Evolutionary conservation across 2,329 filamentous ascomycete species (phyloP), one percentile per base, ranked within the genome.

Genomic region (Aspergillus niger): DNA sequence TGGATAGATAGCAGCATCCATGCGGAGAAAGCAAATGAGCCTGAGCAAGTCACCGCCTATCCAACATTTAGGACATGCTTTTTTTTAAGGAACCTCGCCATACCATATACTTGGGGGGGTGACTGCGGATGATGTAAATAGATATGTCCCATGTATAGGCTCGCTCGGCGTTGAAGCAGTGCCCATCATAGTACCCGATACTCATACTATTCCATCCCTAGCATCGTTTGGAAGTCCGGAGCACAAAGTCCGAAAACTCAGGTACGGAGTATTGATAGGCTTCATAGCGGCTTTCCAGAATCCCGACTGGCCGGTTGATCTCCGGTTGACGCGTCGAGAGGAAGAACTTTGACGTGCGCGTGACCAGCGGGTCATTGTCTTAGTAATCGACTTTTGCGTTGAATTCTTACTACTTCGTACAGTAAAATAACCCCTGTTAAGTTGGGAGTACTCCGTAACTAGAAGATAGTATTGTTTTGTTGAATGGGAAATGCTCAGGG

Each of bases 321-420:
- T 59, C 54, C 28, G 51, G 60, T 60, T 64, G 58, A 65, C 57
- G 57, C 49, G 57, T 63, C 56, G 56, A 57, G 51, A 38, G 44
- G 44, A 44, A 50, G 53, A 58, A 58, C 47, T 58, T 54, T 58
- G 57, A 56, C 38, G 28, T 47, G 59, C 65, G 64, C 61, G 64
- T 69, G 67, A 67, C 65, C 61, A 60, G 65, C 58, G 56, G 63
- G 64, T 65, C 62, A 22, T 47, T 59, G 39, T 32, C 49, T 41
- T 17, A 52, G 52, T 47, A 48, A 28, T 55, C 24, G 11, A 36
- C 32, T 13, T 15, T 15, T 36, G 32, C 13, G 11, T 11, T 36
- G 32, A 36, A 36, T 13, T 36, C 5, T 13, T 15, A 36, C 30
- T 36, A 36, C 32, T 36, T 11, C 11, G 11, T 36, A 36, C 32